Conservation (phyloP, 768 basidiomycete species). For the Kwoniella europaea region DNA sequence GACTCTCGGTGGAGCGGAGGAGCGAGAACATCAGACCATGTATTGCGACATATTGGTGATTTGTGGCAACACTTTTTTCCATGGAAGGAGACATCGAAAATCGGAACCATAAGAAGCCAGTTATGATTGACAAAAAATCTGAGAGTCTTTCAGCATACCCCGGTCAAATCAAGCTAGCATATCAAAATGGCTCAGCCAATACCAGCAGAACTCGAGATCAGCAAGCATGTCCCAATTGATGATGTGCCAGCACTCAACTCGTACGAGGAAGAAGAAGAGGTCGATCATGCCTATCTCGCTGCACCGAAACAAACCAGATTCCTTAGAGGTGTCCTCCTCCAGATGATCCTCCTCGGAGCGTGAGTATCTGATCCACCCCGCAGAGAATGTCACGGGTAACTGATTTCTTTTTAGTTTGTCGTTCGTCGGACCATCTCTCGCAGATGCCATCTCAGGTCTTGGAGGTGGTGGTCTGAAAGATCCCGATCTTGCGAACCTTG, state of each 20-base stretch:
- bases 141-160: no score
- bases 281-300: constrained; percentile 11
- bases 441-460: constrained; percentile 14
- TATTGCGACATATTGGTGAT: no score
- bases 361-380: neutral
- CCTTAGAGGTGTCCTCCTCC: neutral
- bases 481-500: constrained; percentile 31
- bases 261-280: neutral
- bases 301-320: constrained; percentile 1
- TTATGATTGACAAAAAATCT: no score
- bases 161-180: no score
- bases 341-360: constrained; percentile 15
- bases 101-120: no score
- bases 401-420: neutral
- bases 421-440: constrained; percentile 9
- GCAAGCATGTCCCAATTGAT: neutral
- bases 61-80: no score
- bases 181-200: neutral
- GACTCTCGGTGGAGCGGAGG: no score
- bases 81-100: no score
- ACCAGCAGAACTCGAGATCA: constrained; percentile 6
- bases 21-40: no score
- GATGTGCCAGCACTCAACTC: neutral
- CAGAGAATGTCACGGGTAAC: no score
- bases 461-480: constrained; percentile 30